Evolutionary conservation across 768 basidiomycete genomes (phyloP).

Genomic region (Macrolepiota albuminosa): DNA sequence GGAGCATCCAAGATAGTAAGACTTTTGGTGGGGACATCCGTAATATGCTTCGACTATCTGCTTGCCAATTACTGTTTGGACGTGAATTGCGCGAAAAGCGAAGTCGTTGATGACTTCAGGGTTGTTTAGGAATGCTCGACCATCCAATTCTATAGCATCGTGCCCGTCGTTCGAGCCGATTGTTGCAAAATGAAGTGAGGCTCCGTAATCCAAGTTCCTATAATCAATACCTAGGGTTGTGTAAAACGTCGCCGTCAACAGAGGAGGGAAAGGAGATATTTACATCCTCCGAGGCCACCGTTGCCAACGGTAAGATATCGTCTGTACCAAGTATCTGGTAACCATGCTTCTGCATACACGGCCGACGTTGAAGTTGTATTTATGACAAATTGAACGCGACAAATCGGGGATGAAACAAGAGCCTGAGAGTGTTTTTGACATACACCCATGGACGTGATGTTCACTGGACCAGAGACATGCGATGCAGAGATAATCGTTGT

Average conservation of each 20-base stretch:
- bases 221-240: conserved; percentile 4
- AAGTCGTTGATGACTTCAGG: conserved; percentile 15
- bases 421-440: neutral
- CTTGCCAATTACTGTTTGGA: conserved; percentile 12
- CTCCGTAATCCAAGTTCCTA: conserved; percentile 2
- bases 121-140: neutral
- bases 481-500: conserved; percentile 5
- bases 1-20: conserved; percentile 13
- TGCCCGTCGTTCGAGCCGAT: conserved; percentile 11
- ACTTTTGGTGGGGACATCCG: conserved; percentile 1
- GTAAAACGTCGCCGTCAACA: neutral
- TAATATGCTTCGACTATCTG: conserved; percentile 11
- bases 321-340: conserved; percentile 10
- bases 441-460: neutral
- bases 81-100: conserved; percentile 9
- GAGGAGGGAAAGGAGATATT: neutral
- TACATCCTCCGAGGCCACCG: conserved; percentile 8
- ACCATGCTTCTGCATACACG: conserved; percentile 7
- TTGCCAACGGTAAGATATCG: conserved; percentile 8
- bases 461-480: neutral
- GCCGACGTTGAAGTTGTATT: conserved; percentile 5
- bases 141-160: neutral
- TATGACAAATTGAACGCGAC: conserved; percentile 8
- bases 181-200: conserved; percentile 8
- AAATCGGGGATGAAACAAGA: conserved; percentile 1